phyloP scores from a whole-genome alignment of 768 basidiomycete genomes.

The Coprinopsis cinerea region DNA sequence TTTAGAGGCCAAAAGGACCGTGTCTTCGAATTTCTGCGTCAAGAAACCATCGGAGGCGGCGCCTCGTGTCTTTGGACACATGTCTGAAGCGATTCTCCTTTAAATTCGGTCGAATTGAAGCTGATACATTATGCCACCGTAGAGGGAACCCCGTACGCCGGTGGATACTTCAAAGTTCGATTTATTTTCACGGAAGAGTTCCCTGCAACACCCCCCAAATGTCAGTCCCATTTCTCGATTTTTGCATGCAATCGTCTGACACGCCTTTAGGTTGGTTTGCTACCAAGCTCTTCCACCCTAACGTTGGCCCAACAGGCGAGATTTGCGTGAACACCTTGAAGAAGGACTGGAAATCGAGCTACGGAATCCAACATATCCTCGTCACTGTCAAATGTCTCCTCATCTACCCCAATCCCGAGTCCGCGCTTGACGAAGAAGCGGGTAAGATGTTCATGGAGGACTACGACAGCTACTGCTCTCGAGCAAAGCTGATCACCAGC shows the following conservation, averaged over 20 bases:
- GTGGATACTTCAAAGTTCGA: constrained; percentile 64
- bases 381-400: constrained; percentile 92
- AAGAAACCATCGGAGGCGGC: background rate
- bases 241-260: background rate
- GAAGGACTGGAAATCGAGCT: constrained; percentile 93
- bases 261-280: constrained; percentile 66
- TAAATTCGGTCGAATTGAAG: no score
- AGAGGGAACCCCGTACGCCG: constrained; percentile 64
- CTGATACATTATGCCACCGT: background rate
- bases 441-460: constrained; percentile 88
- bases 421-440: constrained; percentile 92
- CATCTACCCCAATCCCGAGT: constrained; percentile 96
- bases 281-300: constrained; percentile 97
- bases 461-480: constrained; percentile 80
- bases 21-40: no score
- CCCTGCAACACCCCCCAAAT: constrained; percentile 90
- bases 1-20: no score
- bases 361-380: constrained; percentile 87
- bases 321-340: constrained; percentile 97
- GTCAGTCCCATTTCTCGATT: constrained; percentile 37
- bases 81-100: no score
- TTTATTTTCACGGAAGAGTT: constrained; percentile 94
- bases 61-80: background rate
- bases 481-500: constrained; percentile 83
- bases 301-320: constrained; percentile 84